Conservation (phyloP, 495 filamentous ascomycete species). For the Jackrogersella minutella region DNA sequence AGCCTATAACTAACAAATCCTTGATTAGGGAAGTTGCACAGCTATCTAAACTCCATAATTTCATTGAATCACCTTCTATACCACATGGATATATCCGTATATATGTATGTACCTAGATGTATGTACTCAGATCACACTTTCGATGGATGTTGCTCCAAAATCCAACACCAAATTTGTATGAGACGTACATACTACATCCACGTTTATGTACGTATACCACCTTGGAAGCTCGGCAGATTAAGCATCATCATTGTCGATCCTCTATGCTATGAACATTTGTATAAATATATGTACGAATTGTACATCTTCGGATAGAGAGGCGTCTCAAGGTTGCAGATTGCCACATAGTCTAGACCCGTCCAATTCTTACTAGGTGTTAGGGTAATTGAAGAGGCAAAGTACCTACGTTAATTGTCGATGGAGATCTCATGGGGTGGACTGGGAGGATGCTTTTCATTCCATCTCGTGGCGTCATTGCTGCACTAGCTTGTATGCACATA, state of each 20-base stretch:
- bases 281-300: constrained; percentile 1
- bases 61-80: not conserved
- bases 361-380: not conserved
- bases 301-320: not conserved
- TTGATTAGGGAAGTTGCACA: constrained; percentile 15
- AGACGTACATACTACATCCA: not conserved
- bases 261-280: constrained; percentile 5
- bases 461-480: constrained; percentile 1
- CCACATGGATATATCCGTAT: too few relatives aligned
- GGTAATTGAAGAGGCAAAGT: not conserved
- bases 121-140: not conserved
- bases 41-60: not conserved
- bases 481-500: not conserved
- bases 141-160: constrained; percentile 1
- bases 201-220: constrained; percentile 10
- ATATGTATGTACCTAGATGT: not conserved
- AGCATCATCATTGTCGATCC: constrained; percentile 10
- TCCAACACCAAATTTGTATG: too few relatives aligned
- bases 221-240: constrained; percentile 22
- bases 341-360: constrained; percentile 22
- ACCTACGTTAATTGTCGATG: not conserved
- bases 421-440: too few relatives aligned
- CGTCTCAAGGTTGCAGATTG: constrained; percentile 12
- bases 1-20: not conserved
- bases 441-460: constrained; percentile 1